Conservation (phyloP, 345 rosid genomes). For the Raphanus raphanistrum region DNA sequence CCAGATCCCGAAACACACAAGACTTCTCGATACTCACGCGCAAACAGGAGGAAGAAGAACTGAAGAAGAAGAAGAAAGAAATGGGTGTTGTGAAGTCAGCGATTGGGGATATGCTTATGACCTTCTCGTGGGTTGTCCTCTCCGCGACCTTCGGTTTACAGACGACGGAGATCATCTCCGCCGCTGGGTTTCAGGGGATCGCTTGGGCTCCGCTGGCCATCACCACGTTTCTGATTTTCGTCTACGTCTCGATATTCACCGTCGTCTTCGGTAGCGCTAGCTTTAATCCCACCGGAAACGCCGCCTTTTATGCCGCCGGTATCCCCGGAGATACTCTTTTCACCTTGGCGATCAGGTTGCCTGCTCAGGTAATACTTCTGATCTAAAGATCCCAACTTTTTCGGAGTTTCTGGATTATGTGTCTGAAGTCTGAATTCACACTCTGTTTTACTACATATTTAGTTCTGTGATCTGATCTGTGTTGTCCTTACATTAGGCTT, state of each 20-base stretch:
- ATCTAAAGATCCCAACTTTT: slow-evolving; percentile 19
- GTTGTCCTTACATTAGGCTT: too few species aligned
- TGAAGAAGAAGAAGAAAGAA: slow-evolving; percentile 3
- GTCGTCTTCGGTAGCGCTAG: slow-evolving; percentile 82
- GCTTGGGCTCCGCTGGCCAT: slow-evolving; percentile 60
- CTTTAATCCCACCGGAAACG: slow-evolving; percentile 84
- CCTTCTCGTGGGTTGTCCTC: slow-evolving; percentile 75
- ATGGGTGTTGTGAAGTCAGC: slow-evolving; percentile 73
- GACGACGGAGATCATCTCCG: slow-evolving; percentile 49
- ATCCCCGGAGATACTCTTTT: slow-evolving; percentile 71
- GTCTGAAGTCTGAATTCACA: background rate
- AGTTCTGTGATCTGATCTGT: too few species aligned
- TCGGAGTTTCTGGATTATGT: background rate
- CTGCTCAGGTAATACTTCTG: slow-evolving; percentile 63
- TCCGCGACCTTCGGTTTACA: slow-evolving; percentile 65
- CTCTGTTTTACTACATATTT: slow-evolving; percentile 6
- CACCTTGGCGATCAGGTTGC: slow-evolving; percentile 91
- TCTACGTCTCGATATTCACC: slow-evolving; percentile 64
- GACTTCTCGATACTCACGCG: background rate
- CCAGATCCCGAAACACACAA: slow-evolving; percentile 26
- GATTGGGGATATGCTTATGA: slow-evolving; percentile 63
- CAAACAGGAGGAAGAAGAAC: background rate
- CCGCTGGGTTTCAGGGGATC: slow-evolving; percentile 48
- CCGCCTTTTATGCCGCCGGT: slow-evolving; percentile 82
- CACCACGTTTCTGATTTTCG: slow-evolving; percentile 55